phyloP scores from a whole-genome alignment of 2,329 filamentous ascomycete genomes.

The Scedosporium boydii region DNA sequence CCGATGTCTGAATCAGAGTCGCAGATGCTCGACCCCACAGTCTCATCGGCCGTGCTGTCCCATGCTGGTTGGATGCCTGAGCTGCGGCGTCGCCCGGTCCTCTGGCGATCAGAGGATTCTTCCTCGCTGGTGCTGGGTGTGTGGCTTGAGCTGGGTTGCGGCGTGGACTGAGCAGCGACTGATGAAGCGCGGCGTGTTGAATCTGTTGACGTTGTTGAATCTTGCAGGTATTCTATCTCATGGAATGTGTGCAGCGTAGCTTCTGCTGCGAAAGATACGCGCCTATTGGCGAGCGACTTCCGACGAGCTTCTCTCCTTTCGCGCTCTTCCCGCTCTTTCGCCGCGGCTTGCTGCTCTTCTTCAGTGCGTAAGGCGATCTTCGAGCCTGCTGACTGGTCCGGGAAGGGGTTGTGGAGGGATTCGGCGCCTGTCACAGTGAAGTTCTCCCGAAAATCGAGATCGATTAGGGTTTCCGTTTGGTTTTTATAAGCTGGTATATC shows the following conservation, averaged over 20 bases:
- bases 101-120: neutral
- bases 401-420: constrained; percentile 23
- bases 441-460: constrained; percentile 3
- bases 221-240: constrained; percentile 79
- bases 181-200: constrained; percentile 66
- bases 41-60: constrained; percentile 55
- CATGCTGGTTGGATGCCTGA: constrained; percentile 58
- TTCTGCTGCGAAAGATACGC: constrained; percentile 95
- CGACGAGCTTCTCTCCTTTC: constrained; percentile 79
- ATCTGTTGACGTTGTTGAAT: constrained; percentile 74
- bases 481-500: constrained; percentile 45
- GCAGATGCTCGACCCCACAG: constrained; percentile 68
- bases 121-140: neutral
- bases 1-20: constrained; percentile 56
- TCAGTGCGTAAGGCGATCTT: constrained; percentile 59
- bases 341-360: constrained; percentile 61
- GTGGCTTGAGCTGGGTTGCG: neutral
- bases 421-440: constrained; percentile 23
- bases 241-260: constrained; percentile 97
- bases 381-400: constrained; percentile 27
- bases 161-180: constrained; percentile 24
- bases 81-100: constrained; percentile 39
- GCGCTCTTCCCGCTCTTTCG: constrained; percentile 58
- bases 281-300: constrained; percentile 85
- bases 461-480: constrained; percentile 4